Evolutionary conservation across 2,329 filamentous ascomycete genomes (phyloP).

Genomic region (Colletotrichum musae): DNA sequence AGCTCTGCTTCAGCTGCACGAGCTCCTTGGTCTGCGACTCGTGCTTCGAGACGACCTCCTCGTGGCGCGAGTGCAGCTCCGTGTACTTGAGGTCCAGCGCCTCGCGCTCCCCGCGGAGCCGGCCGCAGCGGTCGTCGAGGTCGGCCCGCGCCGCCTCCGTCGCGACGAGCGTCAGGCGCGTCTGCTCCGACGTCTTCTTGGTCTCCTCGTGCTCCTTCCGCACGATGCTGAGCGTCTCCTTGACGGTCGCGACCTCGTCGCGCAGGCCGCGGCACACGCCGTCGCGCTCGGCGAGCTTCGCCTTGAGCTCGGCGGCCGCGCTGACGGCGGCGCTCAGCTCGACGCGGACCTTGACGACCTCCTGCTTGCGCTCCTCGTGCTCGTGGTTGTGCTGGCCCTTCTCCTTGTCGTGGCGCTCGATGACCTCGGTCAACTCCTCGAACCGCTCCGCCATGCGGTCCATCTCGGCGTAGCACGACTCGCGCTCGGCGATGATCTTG

Average conservation of each 20-base stretch:
- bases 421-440: slow-evolving; percentile 27
- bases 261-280: slow-evolving; percentile 25
- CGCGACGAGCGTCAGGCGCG: slow-evolving; percentile 5
- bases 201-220: slow-evolving; percentile 29
- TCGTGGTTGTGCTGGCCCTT: slow-evolving; percentile 25
- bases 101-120: slow-evolving; percentile 30
- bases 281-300: slow-evolving; percentile 26
- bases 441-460: slow-evolving; percentile 28
- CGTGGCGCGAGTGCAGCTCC: slow-evolving; percentile 25
- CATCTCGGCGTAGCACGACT: slow-evolving; percentile 33
- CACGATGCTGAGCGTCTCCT: slow-evolving; percentile 22
- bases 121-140: slow-evolving; percentile 17
- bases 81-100: slow-evolving; percentile 24
- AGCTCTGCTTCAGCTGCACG: slow-evolving; percentile 15
- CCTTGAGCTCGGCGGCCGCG: slow-evolving; percentile 25
- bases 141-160: slow-evolving; percentile 23
- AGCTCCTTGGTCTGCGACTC: slow-evolving; percentile 27
- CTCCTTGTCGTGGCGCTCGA: slow-evolving; percentile 32
- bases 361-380: slow-evolving; percentile 32
- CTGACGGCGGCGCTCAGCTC: slow-evolving; percentile 24
- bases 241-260: slow-evolving; percentile 19
- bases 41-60: slow-evolving; percentile 21
- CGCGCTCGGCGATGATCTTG: slow-evolving; percentile 34
- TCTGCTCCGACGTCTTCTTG: slow-evolving; percentile 29
- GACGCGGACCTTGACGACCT: slow-evolving; percentile 22